Evolutionary conservation across 2,329 filamentous ascomycete genomes (phyloP).

Genomic region (Sphaerulina populicola): DNA sequence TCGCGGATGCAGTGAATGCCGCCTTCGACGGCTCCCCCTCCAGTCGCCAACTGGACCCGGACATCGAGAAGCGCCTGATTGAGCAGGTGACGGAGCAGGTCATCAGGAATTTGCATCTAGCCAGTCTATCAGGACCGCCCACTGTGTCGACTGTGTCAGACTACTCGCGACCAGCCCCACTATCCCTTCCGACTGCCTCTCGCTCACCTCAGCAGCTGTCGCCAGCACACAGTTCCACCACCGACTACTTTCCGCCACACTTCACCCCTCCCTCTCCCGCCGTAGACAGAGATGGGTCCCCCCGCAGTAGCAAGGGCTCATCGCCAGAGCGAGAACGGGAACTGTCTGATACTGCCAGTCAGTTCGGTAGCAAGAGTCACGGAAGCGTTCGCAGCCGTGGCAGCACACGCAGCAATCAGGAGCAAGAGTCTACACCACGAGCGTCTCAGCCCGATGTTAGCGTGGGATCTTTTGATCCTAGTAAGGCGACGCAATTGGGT

Average conservation of each 20-base stretch:
- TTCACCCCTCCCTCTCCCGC: conserved; percentile 51
- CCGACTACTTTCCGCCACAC: conserved; percentile 42
- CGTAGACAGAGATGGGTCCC: conserved; percentile 12
- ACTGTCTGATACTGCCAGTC: conserved; percentile 19
- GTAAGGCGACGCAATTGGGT: conserved; percentile 13
- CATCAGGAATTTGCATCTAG: conserved; percentile 32
- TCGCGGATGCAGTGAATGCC: conserved; percentile 51
- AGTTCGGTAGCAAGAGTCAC: conserved; percentile 15
- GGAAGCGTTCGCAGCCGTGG: conserved; percentile 17
- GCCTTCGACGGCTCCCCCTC: conserved; percentile 47
- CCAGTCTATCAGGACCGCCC: conserved; percentile 15
- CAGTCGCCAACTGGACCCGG: conserved; percentile 48
- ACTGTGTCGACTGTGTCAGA: conserved; percentile 21
- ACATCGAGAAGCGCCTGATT: conserved; percentile 54
- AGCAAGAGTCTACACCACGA: conserved; percentile 19
- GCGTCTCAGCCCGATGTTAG: conserved; percentile 14
- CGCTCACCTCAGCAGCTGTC: conserved; percentile 30
- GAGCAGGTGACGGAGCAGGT: conserved; percentile 51
- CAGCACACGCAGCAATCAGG: conserved; percentile 18
- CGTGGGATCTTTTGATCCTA: conserved; percentile 11
- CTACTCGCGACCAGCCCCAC: conserved; percentile 24
- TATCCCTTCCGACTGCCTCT: conserved; percentile 28
- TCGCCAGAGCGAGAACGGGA: conserved; percentile 32
- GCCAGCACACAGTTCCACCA: conserved; percentile 26
- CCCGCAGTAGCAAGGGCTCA: conserved; percentile 25